These are phyloP conservation scores for Huntiella bhutanensis DNA, from an alignment of 2,329 filamentous ascomycete genomes.

Conservation along the genomic window DNA sequence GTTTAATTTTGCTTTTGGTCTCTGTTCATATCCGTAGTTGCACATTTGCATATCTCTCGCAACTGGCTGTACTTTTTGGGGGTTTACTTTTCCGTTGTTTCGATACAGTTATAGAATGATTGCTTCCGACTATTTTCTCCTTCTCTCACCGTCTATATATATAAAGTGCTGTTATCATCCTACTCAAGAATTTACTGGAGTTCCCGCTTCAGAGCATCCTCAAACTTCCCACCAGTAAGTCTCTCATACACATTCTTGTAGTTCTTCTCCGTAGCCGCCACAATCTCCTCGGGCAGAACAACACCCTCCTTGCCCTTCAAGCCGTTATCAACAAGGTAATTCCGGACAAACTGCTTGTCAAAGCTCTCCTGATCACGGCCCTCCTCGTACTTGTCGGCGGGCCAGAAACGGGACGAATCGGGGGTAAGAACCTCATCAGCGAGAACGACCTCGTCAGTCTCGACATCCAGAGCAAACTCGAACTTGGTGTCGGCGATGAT, in stretches of 20 bases:
- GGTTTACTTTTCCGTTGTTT: not conserved
- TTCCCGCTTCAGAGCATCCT: slow-evolving; percentile 14
- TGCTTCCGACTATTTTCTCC: not conserved
- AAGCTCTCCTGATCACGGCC: slow-evolving; percentile 66
- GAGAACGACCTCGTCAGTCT: slow-evolving; percentile 17
- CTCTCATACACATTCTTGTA: slow-evolving; percentile 58
- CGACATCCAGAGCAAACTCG: slow-evolving; percentile 26
- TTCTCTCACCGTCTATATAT: not conserved
- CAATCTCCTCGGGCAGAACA: slow-evolving; percentile 52
- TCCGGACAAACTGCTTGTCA: slow-evolving; percentile 69
- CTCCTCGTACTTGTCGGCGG: slow-evolving; percentile 39
- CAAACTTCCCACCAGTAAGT: slow-evolving; percentile 36
- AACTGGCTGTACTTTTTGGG: too few species aligned
- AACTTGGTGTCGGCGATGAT: slow-evolving; percentile 31
- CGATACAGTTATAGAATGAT: not conserved
- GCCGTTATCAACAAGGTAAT: slow-evolving; percentile 59
- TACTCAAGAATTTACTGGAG: not conserved
- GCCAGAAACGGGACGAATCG: slow-evolving; percentile 76
- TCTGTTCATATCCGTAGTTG: too few species aligned
- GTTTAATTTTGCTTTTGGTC: too few species aligned
- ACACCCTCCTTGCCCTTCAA: slow-evolving; percentile 23
- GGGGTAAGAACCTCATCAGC: slow-evolving; percentile 78
- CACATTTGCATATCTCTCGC: too few species aligned
- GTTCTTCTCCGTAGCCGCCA: slow-evolving; percentile 46
- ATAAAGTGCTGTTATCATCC: not conserved